phyloP scores from a whole-genome alignment of 2,329 filamentous ascomycete genomes.

The Bipolaris gigantea region DNA sequence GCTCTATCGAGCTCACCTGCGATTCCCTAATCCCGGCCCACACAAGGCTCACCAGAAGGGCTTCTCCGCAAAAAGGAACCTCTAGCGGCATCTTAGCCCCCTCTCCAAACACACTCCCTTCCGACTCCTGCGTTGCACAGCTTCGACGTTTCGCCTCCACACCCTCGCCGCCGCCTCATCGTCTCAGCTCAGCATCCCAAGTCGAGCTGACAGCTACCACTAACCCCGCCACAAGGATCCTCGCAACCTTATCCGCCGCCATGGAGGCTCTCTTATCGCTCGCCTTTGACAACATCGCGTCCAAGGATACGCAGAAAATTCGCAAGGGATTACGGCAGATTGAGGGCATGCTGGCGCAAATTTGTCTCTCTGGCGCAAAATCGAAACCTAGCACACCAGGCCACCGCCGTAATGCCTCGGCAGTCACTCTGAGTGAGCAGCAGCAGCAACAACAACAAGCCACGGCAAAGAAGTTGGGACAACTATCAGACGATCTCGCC shows the following conservation, averaged over 20 bases:
- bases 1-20: conserved; percentile 12
- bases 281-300: conserved; percentile 95
- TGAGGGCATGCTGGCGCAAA: conserved; percentile 89
- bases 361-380: conserved; percentile 69
- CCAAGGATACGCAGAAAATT: conserved; percentile 85
- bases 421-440: conserved; percentile 39
- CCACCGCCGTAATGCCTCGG: conserved; percentile 45
- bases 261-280: conserved; percentile 94
- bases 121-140: conserved; percentile 23
- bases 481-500: conserved; percentile 78
- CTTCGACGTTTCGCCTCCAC: conserved; percentile 13
- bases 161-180: conserved; percentile 9
- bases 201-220: conserved; percentile 5
- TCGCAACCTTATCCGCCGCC: conserved; percentile 17
- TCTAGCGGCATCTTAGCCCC: conserved; percentile 35
- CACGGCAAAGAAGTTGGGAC: conserved; percentile 58
- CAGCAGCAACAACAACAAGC: conserved; percentile 30
- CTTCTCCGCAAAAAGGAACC: conserved; percentile 32
- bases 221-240: conserved; percentile 8
- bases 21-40: conserved; percentile 27
- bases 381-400: conserved; percentile 37
- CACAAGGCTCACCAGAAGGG: conserved; percentile 25
- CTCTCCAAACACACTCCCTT: conserved; percentile 13
- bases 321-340: conserved; percentile 93
- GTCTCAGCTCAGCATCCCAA: conserved; percentile 10